Evolutionary conservation across 306 rosid genomes (phyloP).

Genomic region (Lupinus albus): DNA sequence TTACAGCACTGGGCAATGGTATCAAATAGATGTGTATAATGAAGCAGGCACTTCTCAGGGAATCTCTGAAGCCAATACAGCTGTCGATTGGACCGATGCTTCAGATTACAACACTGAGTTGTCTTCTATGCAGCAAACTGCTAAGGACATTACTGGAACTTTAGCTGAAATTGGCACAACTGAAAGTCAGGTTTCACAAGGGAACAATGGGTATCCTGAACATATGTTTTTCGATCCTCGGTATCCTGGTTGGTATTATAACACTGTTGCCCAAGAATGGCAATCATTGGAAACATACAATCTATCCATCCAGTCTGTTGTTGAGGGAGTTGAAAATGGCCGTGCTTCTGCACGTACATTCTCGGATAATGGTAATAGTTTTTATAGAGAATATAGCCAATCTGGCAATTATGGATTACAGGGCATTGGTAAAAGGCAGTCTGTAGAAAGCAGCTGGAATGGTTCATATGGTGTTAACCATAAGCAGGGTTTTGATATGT

Average conservation of each 20-base stretch:
- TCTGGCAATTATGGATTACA: conserved; percentile 49
- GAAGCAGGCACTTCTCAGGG: conserved; percentile 43
- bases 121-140: conserved; percentile 59
- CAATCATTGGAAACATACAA: conserved; percentile 60
- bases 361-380: conserved; percentile 41
- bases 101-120: conserved; percentile 51
- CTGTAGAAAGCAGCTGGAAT: conserved; percentile 55
- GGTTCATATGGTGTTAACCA: conserved; percentile 46
- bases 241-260: conserved; percentile 83
- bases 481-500: conserved; percentile 52
- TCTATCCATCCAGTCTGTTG: conserved; percentile 53
- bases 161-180: conserved; percentile 59
- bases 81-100: conserved; percentile 47
- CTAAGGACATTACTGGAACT: conserved; percentile 56
- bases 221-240: conserved; percentile 82
- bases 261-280: conserved; percentile 75
- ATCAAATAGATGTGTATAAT: conserved; percentile 58
- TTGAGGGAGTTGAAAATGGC: conserved; percentile 54
- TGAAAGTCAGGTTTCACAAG: conserved; percentile 60
- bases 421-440: conserved; percentile 47
- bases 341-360: conserved; percentile 41
- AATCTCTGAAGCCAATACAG: conserved; percentile 42
- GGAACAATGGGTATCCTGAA: conserved; percentile 67
- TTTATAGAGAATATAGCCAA: conserved; percentile 48
- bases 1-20: conserved; percentile 67